Evolutionary conservation across 306 rosid genomes (phyloP).

Genomic region (Fagus crenata): DNA sequence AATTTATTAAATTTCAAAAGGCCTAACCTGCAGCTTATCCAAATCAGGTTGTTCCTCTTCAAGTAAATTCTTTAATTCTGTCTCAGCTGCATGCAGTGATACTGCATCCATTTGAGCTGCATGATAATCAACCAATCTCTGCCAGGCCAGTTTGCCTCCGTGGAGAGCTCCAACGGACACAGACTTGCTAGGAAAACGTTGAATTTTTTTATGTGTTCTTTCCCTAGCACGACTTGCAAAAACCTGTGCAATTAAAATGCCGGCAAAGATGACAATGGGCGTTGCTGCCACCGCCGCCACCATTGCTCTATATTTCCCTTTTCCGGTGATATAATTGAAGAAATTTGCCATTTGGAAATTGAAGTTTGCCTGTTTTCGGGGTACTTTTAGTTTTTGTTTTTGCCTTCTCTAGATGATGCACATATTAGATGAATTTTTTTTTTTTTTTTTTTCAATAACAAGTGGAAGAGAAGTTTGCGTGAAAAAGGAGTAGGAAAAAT

Average conservation of each 20-base stretch:
- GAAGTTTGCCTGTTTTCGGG: background rate
- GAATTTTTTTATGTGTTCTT: background rate
- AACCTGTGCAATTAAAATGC: conserved; percentile 25
- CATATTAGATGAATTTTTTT: background rate
- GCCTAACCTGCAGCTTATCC: conserved; percentile 51
- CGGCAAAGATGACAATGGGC: conserved; percentile 26
- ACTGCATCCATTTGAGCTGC: conserved; percentile 31
- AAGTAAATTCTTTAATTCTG: conserved; percentile 23
- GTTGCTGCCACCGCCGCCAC: conserved; percentile 1
- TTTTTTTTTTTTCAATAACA: background rate
- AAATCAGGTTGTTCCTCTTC: conserved; percentile 38
- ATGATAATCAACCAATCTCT: conserved; percentile 42
- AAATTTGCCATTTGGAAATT: conserved; percentile 10
- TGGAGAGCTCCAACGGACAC: conserved; percentile 42
- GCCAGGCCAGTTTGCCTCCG: conserved; percentile 47
- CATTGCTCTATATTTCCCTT: conserved; percentile 31
- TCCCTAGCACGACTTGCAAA: background rate
- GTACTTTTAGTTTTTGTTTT: background rate
- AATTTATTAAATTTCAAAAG: background rate
- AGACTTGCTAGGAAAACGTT: conserved; percentile 30
- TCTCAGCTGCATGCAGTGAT: background rate
- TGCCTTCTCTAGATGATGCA: no score
- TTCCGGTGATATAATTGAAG: background rate
- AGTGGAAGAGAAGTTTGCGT: background rate
- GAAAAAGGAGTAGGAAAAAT: background rate